A percentile compares a stretch with the other conserved stretches of the same genome.
These are phyloP conservation scores for Podospora pseudocomata DNA, from an alignment of 495 filamentous ascomycete species.

Conservation along the genomic window DNA sequence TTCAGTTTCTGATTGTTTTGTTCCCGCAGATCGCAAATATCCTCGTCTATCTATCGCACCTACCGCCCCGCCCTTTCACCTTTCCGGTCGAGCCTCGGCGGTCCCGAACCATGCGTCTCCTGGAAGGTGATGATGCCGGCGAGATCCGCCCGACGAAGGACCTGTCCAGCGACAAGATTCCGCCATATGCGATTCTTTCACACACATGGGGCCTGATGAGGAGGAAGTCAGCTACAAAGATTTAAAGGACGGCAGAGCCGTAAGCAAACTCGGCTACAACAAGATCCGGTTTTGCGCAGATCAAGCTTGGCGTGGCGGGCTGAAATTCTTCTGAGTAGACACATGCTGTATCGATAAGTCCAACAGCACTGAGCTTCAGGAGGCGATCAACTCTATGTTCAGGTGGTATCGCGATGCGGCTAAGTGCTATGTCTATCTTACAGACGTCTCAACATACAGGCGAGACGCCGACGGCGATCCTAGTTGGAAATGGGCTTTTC, in stretches of 20 bases:
- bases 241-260: background rate
- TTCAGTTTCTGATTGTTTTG: no score
- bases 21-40: no score
- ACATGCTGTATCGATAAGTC: constrained; percentile 43
- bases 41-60: no score
- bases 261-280: background rate
- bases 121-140: background rate
- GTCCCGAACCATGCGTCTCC: background rate
- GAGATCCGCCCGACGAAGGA: background rate
- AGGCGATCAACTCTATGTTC: constrained; percentile 48
- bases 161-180: constrained; percentile 11
- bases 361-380: constrained; percentile 35
- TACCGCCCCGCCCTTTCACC: no score
- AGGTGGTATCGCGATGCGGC: constrained; percentile 30
- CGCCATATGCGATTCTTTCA: constrained; percentile 37
- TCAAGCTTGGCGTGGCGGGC: constrained; percentile 20
- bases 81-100: no score
- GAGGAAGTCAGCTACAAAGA: constrained; percentile 31
- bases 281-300: constrained; percentile 32
- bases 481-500: constrained; percentile 5
- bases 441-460: constrained; percentile 3
- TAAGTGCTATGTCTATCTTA: constrained; percentile 31
- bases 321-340: constrained; percentile 38
- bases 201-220: constrained; percentile 28
- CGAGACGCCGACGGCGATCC: background rate